phyloP scores from a whole-genome alignment of 306 rosid genomes.

The Nissolia schottii region DNA sequence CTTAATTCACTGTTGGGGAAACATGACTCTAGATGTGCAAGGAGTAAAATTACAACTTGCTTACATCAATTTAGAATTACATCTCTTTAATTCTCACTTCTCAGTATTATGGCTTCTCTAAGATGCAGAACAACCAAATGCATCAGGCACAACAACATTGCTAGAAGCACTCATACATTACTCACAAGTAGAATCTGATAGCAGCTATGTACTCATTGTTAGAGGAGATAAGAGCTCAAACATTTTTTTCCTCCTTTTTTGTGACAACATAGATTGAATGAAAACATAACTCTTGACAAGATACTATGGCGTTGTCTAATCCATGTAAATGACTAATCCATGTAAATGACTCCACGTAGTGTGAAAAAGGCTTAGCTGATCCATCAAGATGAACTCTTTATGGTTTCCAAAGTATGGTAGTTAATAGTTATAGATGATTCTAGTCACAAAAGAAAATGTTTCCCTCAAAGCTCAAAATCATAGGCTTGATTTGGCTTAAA shows the following conservation, averaged over 20 bases:
- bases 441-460: constrained; percentile 25
- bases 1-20: neutral
- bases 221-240: constrained; percentile 13
- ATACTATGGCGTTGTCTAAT: too few relatives aligned
- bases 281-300: too few relatives aligned
- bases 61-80: neutral
- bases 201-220: constrained; percentile 9
- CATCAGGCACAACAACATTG: constrained; percentile 7
- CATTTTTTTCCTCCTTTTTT: neutral
- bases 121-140: constrained; percentile 23
- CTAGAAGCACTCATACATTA: neutral
- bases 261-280: neutral
- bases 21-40: constrained; percentile 5
- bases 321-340: too few relatives aligned
- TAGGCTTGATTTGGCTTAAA: constrained; percentile 4
- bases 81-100: neutral
- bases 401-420: neutral
- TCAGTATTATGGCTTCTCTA: neutral
- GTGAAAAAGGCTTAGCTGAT: too few relatives aligned
- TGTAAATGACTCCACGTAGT: too few relatives aligned
- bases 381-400: constrained; percentile 11
- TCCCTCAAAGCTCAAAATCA: constrained; percentile 8
- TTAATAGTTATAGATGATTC: constrained; percentile 6
- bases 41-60: neutral
- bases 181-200: neutral